These are phyloP conservation scores for Aspergillus puulaauensis DNA, from an alignment of 2,329 filamentous ascomycete species.

Conservation along the genomic window DNA sequence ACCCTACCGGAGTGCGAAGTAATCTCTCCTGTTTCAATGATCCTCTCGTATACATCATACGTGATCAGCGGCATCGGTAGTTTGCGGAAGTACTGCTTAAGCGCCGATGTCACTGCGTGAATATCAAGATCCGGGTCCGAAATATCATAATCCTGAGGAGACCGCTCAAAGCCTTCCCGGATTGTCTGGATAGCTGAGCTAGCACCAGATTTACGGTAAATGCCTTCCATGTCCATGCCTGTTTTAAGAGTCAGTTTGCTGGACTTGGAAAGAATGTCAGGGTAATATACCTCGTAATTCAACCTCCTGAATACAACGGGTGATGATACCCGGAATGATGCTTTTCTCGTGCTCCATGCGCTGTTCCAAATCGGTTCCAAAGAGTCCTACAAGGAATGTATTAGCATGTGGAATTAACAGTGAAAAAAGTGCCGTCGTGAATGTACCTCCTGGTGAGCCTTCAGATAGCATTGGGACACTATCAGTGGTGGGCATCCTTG, in stretches of 20 bases:
- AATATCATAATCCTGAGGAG: conserved; percentile 75
- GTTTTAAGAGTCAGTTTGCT: conserved; percentile 14
- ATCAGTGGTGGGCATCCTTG: conserved; percentile 44
- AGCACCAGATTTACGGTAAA: conserved; percentile 96
- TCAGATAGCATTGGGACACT: conserved; percentile 43
- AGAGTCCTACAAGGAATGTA: conserved; percentile 56
- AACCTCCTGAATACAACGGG: conserved; percentile 93
- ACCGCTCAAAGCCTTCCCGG: conserved; percentile 86
- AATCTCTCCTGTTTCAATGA: conserved; percentile 70
- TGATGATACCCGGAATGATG: conserved; percentile 86
- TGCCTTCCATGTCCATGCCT: conserved; percentile 92
- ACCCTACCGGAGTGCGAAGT: conserved; percentile 67
- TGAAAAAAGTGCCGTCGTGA: background rate
- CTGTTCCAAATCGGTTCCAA: conserved; percentile 84
- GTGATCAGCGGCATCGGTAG: conserved; percentile 86
- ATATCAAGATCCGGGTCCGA: conserved; percentile 93
- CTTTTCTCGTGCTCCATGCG: conserved; percentile 85
- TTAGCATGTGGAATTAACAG: background rate
- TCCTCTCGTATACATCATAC: conserved; percentile 84
- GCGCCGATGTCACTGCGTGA: conserved; percentile 87
- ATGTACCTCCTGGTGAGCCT: conserved; percentile 40
- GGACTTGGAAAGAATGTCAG: background rate
- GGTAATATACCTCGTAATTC: conserved; percentile 69
- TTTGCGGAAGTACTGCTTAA: conserved; percentile 98
- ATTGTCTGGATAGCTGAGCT: conserved; percentile 87